phyloP scores from a whole-genome alignment of 768 basidiomycete genomes.

The Panaeolus cyanescens region DNA sequence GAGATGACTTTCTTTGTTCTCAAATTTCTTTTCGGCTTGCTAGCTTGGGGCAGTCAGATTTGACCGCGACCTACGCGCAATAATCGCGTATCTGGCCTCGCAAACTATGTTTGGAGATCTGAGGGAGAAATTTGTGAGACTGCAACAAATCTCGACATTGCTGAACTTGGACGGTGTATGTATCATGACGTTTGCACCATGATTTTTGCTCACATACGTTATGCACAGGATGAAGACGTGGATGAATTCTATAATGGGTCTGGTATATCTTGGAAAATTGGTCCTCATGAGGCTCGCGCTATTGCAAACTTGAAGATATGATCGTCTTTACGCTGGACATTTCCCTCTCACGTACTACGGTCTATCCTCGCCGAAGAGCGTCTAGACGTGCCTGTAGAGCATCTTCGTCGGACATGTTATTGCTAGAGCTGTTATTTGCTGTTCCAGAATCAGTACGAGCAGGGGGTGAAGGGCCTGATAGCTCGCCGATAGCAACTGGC shows the following conservation, averaged over 20 bases:
- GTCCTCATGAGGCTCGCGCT: constrained; percentile 71
- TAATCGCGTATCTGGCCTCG: constrained; percentile 80
- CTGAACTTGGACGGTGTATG: constrained; percentile 84
- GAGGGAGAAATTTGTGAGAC: constrained; percentile 86
- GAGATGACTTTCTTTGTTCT: neutral
- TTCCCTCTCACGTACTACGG: neutral
- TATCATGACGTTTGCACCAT: constrained; percentile 10
- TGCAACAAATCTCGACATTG: constrained; percentile 93
- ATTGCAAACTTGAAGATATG: constrained; percentile 62
- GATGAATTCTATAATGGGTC: constrained; percentile 94
- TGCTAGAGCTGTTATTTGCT: constrained; percentile 39
- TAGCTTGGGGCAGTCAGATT: constrained; percentile 96
- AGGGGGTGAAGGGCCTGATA: constrained; percentile 39
- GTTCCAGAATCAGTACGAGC: constrained; percentile 29
- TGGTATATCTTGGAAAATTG: constrained; percentile 88
- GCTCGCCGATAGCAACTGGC: constrained; percentile 85
- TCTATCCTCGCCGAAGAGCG: constrained; percentile 73
- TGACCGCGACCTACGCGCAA: constrained; percentile 86
- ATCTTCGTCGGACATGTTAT: constrained; percentile 76
- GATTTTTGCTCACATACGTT: constrained; percentile 7
- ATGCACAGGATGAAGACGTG: constrained; percentile 82
- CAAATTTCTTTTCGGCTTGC: neutral
- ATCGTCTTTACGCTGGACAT: constrained; percentile 11
- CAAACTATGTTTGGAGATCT: constrained; percentile 91
- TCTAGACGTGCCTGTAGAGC: constrained; percentile 93